Evolutionary conservation across 2,329 filamentous ascomycete species (phyloP).

Genomic region (Stachybotrys elegans): DNA sequence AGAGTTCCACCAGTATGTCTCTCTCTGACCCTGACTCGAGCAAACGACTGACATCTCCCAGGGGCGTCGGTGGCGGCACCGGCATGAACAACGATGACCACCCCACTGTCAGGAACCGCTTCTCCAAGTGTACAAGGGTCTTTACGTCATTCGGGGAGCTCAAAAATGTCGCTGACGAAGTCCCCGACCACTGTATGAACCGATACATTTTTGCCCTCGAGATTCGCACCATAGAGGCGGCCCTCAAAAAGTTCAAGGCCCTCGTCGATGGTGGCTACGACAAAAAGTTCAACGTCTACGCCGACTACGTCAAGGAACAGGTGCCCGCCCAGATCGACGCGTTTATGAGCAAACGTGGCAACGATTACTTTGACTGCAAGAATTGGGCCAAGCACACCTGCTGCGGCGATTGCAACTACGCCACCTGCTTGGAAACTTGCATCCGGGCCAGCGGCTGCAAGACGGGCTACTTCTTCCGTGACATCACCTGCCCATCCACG

Average conservation of each 20-base stretch:
- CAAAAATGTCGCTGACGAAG: slow-evolving; percentile 2
- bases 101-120: too few species aligned
- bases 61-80: too few species aligned
- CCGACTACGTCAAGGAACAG: slow-evolving; percentile 7
- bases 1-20: slow-evolving; percentile 6
- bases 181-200: slow-evolving; percentile 8
- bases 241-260: slow-evolving; percentile 8
- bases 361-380: slow-evolving; percentile 9
- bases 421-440: slow-evolving; percentile 5
- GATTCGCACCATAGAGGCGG: slow-evolving; percentile 7
- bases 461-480: neutral
- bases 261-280: slow-evolving; percentile 11
- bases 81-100: too few species aligned
- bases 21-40: too few species aligned
- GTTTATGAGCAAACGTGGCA: slow-evolving; percentile 8
- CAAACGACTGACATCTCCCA: too few species aligned
- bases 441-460: slow-evolving; percentile 5
- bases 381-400: slow-evolving; percentile 5
- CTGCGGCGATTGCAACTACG: slow-evolving; percentile 6
- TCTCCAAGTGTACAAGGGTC: too few species aligned
- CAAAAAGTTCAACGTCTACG: slow-evolving; percentile 10
- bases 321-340: slow-evolving; percentile 8
- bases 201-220: slow-evolving; percentile 8
- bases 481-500: slow-evolving; percentile 10
- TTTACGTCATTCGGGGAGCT: slow-evolving; percentile 17